phyloP scores from a whole-genome alignment of 305 asterid species.

The Fraxinus ornus region DNA sequence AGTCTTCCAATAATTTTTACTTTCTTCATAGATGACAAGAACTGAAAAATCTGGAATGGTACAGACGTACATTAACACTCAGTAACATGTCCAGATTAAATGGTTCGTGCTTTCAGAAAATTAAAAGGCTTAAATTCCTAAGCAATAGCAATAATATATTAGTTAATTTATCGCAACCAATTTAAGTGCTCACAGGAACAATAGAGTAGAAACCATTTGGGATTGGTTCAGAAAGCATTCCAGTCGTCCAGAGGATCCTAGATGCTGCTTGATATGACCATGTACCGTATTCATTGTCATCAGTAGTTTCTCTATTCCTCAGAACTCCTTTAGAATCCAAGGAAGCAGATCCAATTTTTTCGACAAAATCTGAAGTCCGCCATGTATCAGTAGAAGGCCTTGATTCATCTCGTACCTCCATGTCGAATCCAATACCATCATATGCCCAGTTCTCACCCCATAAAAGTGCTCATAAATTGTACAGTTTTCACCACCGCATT shows the following conservation, averaged over 20 bases:
- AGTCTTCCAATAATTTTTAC: not conserved
- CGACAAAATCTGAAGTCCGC: constrained; percentile 73
- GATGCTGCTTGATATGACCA: constrained; percentile 62
- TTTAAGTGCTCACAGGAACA: constrained; percentile 70
- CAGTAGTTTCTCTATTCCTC: constrained; percentile 43
- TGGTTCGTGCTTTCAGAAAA: constrained; percentile 11
- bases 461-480: constrained; percentile 28
- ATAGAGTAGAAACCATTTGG: constrained; percentile 96
- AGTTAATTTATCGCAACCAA: constrained; percentile 20
- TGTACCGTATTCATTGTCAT: constrained; percentile 45
- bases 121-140: constrained; percentile 3
- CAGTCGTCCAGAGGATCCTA: constrained; percentile 83
- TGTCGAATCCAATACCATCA: constrained; percentile 43
- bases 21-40: not conserved
- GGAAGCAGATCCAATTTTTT: constrained; percentile 69
- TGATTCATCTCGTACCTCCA: constrained; percentile 68
- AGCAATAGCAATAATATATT: constrained; percentile 4
- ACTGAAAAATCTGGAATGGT: not conserved
- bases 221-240: constrained; percentile 79
- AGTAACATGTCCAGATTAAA: not conserved
- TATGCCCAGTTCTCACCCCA: constrained; percentile 31
- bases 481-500: constrained; percentile 28
- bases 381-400: constrained; percentile 56
- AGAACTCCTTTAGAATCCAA: constrained; percentile 47
- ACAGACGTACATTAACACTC: not conserved